Base-by-base conservation (phyloP, 768 basidiomycete genomes). In the Tulasnella sp. region DNA sequence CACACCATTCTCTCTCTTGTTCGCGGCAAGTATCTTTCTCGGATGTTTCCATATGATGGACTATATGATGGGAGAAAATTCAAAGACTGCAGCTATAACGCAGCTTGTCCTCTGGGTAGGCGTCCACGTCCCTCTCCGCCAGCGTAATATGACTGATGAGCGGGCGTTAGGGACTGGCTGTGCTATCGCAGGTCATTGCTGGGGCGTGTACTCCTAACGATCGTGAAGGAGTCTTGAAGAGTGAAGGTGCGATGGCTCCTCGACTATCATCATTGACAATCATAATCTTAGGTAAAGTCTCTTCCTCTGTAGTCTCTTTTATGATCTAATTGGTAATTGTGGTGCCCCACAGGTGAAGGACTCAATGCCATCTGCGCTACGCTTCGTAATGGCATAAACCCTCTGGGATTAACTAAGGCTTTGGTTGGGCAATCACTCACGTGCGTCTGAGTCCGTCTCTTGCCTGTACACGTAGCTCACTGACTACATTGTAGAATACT, bases 221-320 rank as follows among this genome's bases (percentile, higher is more conserved):
- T 67, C 29, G 26, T 5, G 4, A 67, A 13, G 4, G 29, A 10
- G 61, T 32, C 26, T 67, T 67, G 61, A 67, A 67, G 29, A 67
- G 26, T 32, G 6, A 67, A 67, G 26, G 61, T 32, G 61, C 61
- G 2, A 67, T 67, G 61, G 61, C 5, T 1, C 61, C 61, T 26
- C n/a, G 61, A 3, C 16, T 67, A n/a, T 2, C n/a, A 5, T 67
- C 61, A 1, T 67, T 67, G 61, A 67, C 61, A 3, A 29, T 67
- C 32, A 67, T 67, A 2, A 67, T 67, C 61, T 67, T 67, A n/a
- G 61, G 61, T 67, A 67, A n/a, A n/a, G n/a, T n/a, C n/a, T n/a
- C n/a, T n/a, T n/a, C n/a, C n/a, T n/a, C n/a, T n/a, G n/a, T n/a
- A n/a, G n/a, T n/a, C n/a, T n/a, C n/a, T n/a, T n/a, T n/a, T n/a